Conservation (phyloP, 225 moss, liverwort and hornwort genomes). For the Physcomitrium patens region DNA sequence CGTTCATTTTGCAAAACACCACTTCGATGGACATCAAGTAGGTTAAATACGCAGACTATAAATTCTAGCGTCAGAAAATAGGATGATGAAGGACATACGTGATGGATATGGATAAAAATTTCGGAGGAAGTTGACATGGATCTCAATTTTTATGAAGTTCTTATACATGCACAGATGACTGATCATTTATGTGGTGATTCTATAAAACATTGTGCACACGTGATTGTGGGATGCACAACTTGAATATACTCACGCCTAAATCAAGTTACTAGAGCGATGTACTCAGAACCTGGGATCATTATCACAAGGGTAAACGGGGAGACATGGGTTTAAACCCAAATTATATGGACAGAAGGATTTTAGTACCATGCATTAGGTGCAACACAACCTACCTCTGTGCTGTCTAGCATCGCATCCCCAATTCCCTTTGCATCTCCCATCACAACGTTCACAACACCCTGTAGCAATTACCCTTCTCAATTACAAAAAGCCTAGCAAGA, state of each 20-base stretch:
- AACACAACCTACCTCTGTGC: slow-evolving; percentile 60
- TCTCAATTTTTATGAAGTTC: too few species aligned
- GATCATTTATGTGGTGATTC: too few species aligned
- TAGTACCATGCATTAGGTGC: background rate
- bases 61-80: slow-evolving; percentile 12
- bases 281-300: too few species aligned
- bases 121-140: background rate
- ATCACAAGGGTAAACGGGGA: too few species aligned
- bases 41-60: slow-evolving; percentile 9
- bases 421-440: slow-evolving; percentile 82
- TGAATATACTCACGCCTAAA: too few species aligned
- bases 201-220: too few species aligned
- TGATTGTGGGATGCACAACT: too few species aligned
- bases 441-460: slow-evolving; percentile 89
- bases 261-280: too few species aligned
- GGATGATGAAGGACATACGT: background rate
- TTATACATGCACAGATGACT: too few species aligned
- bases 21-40: slow-evolving; percentile 10
- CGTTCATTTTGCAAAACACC: background rate
- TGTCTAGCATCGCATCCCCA: slow-evolving; percentile 76
- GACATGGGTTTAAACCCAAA: background rate
- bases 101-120: background rate
- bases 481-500: slow-evolving; percentile 19
- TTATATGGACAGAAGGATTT: background rate
- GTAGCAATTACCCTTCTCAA: slow-evolving; percentile 32